Evolutionary conservation across 257 asterid genomes (phyloP).

Genomic region (Parsonsia alboflavescens): DNA sequence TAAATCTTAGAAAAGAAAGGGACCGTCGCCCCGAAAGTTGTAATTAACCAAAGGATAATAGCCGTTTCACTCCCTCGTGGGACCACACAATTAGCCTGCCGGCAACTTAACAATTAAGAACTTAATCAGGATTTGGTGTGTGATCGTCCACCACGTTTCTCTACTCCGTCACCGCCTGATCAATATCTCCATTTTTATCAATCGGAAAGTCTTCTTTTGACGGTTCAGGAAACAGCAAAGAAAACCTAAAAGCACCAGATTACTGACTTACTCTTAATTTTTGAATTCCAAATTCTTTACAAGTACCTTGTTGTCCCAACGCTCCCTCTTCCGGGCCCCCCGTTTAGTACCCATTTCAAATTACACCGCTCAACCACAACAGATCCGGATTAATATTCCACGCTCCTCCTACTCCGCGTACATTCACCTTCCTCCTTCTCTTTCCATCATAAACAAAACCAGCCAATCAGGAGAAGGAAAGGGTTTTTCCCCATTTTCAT

Average conservation of each 20-base stretch:
- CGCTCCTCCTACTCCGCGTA: constrained; percentile 5
- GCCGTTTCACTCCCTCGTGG: constrained; percentile 10
- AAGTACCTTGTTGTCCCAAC: constrained; percentile 8
- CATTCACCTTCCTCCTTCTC: background rate
- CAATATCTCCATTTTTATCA: background rate
- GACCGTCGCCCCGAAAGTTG: background rate
- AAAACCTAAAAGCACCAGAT: background rate
- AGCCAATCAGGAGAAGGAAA: background rate
- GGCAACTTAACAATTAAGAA: constrained; percentile 8
- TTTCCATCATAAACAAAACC: too few relatives aligned
- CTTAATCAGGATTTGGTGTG: background rate
- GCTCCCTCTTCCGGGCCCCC: constrained; percentile 22
- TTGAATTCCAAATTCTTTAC: constrained; percentile 20
- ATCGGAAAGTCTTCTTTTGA: background rate
- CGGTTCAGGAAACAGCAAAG: background rate
- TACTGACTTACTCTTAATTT: constrained; percentile 1
- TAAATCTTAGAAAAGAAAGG: background rate
- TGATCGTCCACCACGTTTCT: background rate
- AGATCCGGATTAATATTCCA: constrained; percentile 14
- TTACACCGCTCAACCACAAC: constrained; percentile 35
- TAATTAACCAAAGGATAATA: background rate
- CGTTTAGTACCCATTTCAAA: constrained; percentile 10
- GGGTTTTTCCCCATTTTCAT: background rate
- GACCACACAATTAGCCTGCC: background rate
- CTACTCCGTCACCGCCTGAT: background rate